A percentile compares a stretch with the other conserved stretches of the same genome.
phyloP scores from a whole-genome alignment of 2,329 filamentous ascomycete species.

The Pyrenophora graminea region DNA sequence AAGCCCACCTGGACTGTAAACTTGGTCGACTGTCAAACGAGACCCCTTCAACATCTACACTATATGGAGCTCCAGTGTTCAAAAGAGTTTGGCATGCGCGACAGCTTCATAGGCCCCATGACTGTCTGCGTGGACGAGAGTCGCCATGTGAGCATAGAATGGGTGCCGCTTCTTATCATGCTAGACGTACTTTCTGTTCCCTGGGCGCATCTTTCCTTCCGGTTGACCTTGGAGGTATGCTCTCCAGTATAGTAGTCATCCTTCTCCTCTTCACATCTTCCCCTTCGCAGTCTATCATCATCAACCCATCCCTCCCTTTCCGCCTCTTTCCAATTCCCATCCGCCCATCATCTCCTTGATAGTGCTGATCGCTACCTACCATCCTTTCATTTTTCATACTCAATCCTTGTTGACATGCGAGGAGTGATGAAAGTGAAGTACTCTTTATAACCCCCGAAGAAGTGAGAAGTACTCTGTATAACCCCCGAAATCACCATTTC shows the following conservation, averaged over 20 bases:
- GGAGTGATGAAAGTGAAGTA: neutral
- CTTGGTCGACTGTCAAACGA: neutral
- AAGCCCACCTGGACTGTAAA: neutral
- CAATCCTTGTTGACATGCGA: neutral
- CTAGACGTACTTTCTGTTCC: neutral
- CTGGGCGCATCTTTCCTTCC: neutral
- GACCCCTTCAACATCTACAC: neutral
- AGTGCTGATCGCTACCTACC: constrained; percentile 12
- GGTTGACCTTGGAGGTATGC: neutral
- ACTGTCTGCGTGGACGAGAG: too few species aligned
- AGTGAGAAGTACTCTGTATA: neutral
- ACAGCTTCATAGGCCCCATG: too few species aligned
- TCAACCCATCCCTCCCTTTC: neutral
- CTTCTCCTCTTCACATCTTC: neutral
- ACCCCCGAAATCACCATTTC: neutral
- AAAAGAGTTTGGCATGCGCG: too few species aligned
- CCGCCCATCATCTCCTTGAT: neutral
- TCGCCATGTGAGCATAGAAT: too few species aligned
- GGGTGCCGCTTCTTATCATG: neutral
- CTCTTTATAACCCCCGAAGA: neutral
- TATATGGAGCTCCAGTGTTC: too few species aligned
- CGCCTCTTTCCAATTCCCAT: neutral
- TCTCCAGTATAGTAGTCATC: too few species aligned
- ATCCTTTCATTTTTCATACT: neutral
- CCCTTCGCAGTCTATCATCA: neutral